Evolutionary conservation across 441 rosid genomes (phyloP), one percentile per base, ranked within the genome.

Genomic region (Croton laevigatus): DNA sequence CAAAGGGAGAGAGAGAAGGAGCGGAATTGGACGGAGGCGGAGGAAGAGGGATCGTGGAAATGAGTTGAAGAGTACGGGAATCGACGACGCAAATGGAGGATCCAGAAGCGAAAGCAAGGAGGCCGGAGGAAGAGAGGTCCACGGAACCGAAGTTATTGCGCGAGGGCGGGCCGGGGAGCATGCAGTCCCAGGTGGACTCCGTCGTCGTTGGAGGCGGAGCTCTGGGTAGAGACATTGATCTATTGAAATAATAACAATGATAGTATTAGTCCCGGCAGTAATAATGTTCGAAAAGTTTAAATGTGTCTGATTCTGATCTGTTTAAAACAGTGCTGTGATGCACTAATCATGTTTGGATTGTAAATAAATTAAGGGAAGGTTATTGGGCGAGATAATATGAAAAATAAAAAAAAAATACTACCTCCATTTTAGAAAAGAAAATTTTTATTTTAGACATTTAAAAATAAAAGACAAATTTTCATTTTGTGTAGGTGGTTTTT

Each of bases 131-230:
- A 53, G 91, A 90, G 23, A 91, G 82, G 81, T 94, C 98, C 71
- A 86, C 77, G 66, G 98, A 86, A 81, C 96, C 95, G 71, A 94
- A 92, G 85, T 94, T 94, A 87, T 86, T 91, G 64, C 97, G 97
- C 75, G 88, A 85, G 4, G 97, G 94, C 4, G 98, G 97, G 42
- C 97, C 98, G 0, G 98, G 97, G 17, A 94, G 93, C 82, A 87
- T 88, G 40, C 83, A 77, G 71, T 87, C 87, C 93, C 91, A 89
- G 32, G 86, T 62, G 27, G 76, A 72, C 34, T 69, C 76, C 22
- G 67, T 46, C 54, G 60, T 57, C 40, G 82, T 73, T 40, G 65
- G 74, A 59, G 80, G 76, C 36, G 74, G 75, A 64, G 79, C 78
- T 61, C 79, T 62, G 63, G 76, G 65, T 57, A 78, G 76, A 60